phyloP scores from a whole-genome alignment of 306 rosid genomes.

The cucumber (Cucumis sativus) region Cucumber_9930_V3 NC_026659.2:27171001-27171500 shows the following conservation, averaged over 20 bases:
- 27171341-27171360: slow-evolving; percentile 85
- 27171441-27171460: slow-evolving; percentile 23
- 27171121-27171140: not conserved
- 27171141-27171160: slow-evolving; percentile 80
- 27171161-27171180: slow-evolving; percentile 57
- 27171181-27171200: slow-evolving; percentile 70
- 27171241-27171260: slow-evolving; percentile 77
- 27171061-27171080: too few relatives aligned
- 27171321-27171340: slow-evolving; percentile 87
- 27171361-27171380: slow-evolving; percentile 17
- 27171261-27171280: slow-evolving; percentile 81
- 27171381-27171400: not conserved
- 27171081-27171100: too few relatives aligned
- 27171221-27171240: slow-evolving; percentile 82
- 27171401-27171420: not conserved
- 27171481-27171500: slow-evolving; percentile 83
- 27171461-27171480: slow-evolving; percentile 79
- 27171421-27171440: not conserved
- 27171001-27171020: not conserved
- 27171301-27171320: slow-evolving; percentile 83
- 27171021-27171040: not conserved
- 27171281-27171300: slow-evolving; percentile 78
- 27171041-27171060: too few relatives aligned
- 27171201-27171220: slow-evolving; percentile 97
- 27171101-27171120: too few relatives aligned